These are phyloP conservation scores for Colletotrichum incanum DNA, from an alignment of 2,329 filamentous ascomycete species.

Conservation along the genomic window DNA sequence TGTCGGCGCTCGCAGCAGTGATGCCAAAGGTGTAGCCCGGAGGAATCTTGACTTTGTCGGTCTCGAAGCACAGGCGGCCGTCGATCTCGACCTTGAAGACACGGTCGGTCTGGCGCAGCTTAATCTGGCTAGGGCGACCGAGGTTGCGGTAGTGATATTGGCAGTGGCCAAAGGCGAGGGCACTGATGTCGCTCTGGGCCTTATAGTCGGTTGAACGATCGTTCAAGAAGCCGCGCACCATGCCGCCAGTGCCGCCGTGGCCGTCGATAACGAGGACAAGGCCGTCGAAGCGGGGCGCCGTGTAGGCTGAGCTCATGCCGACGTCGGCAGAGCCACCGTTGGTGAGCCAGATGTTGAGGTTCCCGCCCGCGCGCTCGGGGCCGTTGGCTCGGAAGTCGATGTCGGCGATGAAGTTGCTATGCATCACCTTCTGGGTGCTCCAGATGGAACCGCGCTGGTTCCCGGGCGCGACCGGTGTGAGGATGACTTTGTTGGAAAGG, in stretches of 20 bases:
- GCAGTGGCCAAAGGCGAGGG: constrained; percentile 93
- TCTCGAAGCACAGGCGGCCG: constrained; percentile 86
- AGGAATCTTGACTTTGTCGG: constrained; percentile 83
- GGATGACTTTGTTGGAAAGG: constrained; percentile 91
- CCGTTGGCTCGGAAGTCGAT: constrained; percentile 91
- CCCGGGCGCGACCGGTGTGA: constrained; percentile 90
- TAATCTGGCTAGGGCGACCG: constrained; percentile 85
- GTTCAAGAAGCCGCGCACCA: constrained; percentile 93
- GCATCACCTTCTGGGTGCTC: constrained; percentile 75
- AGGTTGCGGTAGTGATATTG: constrained; percentile 92
- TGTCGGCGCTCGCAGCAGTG: constrained; percentile 90
- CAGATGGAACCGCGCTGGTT: constrained; percentile 89
- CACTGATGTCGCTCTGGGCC: constrained; percentile 82
- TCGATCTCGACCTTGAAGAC: constrained; percentile 87
- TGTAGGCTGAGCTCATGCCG: constrained; percentile 86
- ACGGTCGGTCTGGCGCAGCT: constrained; percentile 75
- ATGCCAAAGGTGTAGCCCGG: constrained; percentile 88
- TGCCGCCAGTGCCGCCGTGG: constrained; percentile 83
- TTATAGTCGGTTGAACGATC: constrained; percentile 88
- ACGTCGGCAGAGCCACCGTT: constrained; percentile 77
- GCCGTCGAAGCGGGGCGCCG: constrained; percentile 89
- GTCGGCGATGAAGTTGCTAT: constrained; percentile 84
- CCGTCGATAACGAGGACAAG: constrained; percentile 89
- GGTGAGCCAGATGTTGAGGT: constrained; percentile 94
- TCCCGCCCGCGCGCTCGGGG: constrained; percentile 87